Evolutionary conservation across 164 flowering plant species (phyloP), one percentile per base, ranked within the genome.

Genomic region (Sedum album): DNA sequence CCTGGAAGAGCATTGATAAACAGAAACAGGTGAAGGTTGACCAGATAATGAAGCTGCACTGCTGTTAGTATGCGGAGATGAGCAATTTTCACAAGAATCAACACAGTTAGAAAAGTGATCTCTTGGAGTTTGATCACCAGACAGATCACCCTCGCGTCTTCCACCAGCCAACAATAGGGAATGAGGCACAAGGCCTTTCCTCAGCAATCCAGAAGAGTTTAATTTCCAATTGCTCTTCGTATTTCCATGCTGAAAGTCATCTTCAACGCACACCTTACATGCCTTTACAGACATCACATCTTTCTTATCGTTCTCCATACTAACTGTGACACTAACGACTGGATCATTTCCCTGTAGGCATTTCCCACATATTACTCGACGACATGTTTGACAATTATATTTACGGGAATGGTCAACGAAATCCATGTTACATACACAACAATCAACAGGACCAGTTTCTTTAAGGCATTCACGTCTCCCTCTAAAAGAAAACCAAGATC

Each of bases 401-500:
- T 79, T 70, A 31, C 69, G 66, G 55, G 73, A 74, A 42, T 70
- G 69, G 42, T 74, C 82, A 0, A 72, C 42, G 36, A 78, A 68
- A 8, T 70, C 76, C 21, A 63, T 44, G 62, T 71, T 70, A 70
- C 98, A 87, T 61, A 78, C 82, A 63, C 79, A 73, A 75, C 90
- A 90, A 78, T 53, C 77, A 74, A 57, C 36, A 61, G 66, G 62
- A 28, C 31, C n/a, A 74, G 68, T 81, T 75, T 79, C 70, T 77
- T 73, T 49, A 71, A 74, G 28, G 62, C 76, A 48, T 10, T 36
- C 5, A 46, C 75, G 69, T 26, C 72, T 74, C 60, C 63, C 69
- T 63, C 80, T 80, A 85, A 79, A 75, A 73, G 77, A 72, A 69
- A 87, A 71, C 92, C 90, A 88, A 85, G 82, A 83, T 77, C 82